phyloP scores from a whole-genome alignment of 371 early-diverging fungal species.

The Umbelopsis sp. region DNA sequence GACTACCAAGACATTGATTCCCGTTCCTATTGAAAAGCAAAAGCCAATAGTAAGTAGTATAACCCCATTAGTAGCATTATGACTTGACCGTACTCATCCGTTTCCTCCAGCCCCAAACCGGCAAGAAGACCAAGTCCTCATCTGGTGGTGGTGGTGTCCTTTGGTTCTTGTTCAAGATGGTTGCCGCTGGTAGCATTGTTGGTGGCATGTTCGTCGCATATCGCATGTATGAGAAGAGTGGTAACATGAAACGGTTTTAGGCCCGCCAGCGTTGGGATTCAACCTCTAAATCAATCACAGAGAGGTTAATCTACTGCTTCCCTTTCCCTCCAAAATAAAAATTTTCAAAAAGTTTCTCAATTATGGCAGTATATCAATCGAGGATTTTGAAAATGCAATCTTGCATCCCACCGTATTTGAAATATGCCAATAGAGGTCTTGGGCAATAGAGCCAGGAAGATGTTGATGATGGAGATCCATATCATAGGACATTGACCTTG shows the following conservation, averaged over 20 bases:
- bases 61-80: neutral
- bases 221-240: constrained; percentile 60
- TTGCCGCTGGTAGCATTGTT: constrained; percentile 59
- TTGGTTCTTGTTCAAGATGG: constrained; percentile 56
- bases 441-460: no score
- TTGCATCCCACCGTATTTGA: no score
- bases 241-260: constrained; percentile 72
- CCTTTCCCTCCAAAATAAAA: neutral
- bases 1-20: constrained; percentile 48
- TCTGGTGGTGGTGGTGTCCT: constrained; percentile 50
- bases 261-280: constrained; percentile 7
- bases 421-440: no score
- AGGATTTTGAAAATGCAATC: no score
- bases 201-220: constrained; percentile 60
- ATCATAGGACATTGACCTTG: no score
- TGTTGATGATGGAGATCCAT: no score
- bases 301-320: neutral
- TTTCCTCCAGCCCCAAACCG: neutral
- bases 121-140: constrained; percentile 24
- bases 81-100: neutral
- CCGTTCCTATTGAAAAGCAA: constrained; percentile 27
- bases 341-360: neutral
- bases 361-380: no score
- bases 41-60: neutral
- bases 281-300: neutral